Evolutionary conservation across 2,329 filamentous ascomycete species (phyloP), one percentile per base, ranked within the genome.

Genomic region (Fusarium sp.): DNA sequence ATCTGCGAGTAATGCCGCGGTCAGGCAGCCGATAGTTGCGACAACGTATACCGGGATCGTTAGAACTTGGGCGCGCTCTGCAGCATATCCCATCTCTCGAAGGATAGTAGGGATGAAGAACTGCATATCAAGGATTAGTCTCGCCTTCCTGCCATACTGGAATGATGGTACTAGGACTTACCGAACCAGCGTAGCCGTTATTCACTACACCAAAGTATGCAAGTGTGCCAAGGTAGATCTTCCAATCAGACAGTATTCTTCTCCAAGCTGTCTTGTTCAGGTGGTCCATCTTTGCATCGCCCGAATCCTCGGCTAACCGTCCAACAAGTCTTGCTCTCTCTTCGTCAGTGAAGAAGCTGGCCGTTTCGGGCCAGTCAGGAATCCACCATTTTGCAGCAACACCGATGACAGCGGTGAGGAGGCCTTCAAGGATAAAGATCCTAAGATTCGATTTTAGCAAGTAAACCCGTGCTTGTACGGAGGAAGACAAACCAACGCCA

Each of bases 321-420:
- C 86, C 85, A 3, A 93, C 80, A 0, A 96, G 91, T 46, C 93
- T 89, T 0, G 84, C 85, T 6, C 91, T 86, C 72, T 97, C 92
- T 31, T 88, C 85, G 5, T 88, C 85, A 0, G 87, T 89, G n/a
- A 97, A 83, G 75, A 97, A 97, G 0, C 71, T 85, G 0, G 92
- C 92, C 20, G 91, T 88, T 69, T 93, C 92, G 0, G 94, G 94
- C 72, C 93, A 97, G 74, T 97, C 92, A 67, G 92, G 85, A 1
- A 97, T 87, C 67, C 89, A 83, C 82, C 88, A 94, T 80, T 91
- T 94, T 1, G 88, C 88, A 1, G 83, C 70, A 4, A 89, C 61
- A 0, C 91, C 92, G 2, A 92, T 83, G 1, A 93, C 2, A 0
- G 92, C 84, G 0, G 92, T 93, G 0, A 83, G 84, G 2, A 93